Percentiles rank a stretch among this genome's conserved stretches.
phyloP scores from a whole-genome alignment of 2,329 filamentous ascomycete genomes.

The Cadophora sp. region DNA sequence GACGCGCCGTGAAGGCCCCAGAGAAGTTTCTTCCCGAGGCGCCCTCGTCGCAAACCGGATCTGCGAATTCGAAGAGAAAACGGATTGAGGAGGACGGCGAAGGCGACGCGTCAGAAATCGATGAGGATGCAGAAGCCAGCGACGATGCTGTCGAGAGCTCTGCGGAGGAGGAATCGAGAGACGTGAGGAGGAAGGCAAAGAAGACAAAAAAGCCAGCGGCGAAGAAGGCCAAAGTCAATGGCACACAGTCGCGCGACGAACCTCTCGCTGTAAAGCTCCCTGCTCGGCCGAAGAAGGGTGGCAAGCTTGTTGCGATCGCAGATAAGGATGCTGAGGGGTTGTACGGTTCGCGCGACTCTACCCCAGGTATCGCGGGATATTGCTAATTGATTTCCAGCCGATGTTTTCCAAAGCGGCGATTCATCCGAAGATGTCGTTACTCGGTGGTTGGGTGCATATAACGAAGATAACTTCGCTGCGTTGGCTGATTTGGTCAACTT shows the following conservation, averaged over 20 bases:
- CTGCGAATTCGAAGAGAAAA: slow-evolving; percentile 63
- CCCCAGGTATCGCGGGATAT: background rate
- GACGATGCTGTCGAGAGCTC: slow-evolving; percentile 51
- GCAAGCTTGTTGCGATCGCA: slow-evolving; percentile 55
- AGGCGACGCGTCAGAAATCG: slow-evolving; percentile 55
- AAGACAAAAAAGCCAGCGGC: slow-evolving; percentile 61
- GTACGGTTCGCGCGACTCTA: slow-evolving; percentile 40
- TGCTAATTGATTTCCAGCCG: slow-evolving; percentile 54
- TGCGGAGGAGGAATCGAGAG: slow-evolving; percentile 55
- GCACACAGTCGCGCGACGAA: slow-evolving; percentile 61
- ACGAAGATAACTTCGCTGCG: slow-evolving; percentile 59
- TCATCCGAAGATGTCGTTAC: slow-evolving; percentile 62
- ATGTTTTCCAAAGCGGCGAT: slow-evolving; percentile 67
- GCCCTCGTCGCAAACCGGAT: slow-evolving; percentile 46
- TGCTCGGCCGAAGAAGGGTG: slow-evolving; percentile 42
- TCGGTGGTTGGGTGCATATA: slow-evolving; percentile 66
- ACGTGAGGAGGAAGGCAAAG: slow-evolving; percentile 47
- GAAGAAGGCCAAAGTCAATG: slow-evolving; percentile 71
- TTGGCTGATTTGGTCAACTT: slow-evolving; percentile 71
- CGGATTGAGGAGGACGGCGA: slow-evolving; percentile 54
- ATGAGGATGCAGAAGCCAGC: slow-evolving; percentile 53
- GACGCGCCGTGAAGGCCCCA: slow-evolving; percentile 69
- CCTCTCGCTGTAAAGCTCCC: slow-evolving; percentile 54
- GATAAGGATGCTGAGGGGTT: slow-evolving; percentile 39
- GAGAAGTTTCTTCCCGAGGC: slow-evolving; percentile 64